Percentiles rank a stretch among this genome's conserved stretches.
phyloP scores from a whole-genome alignment of 2,329 filamentous ascomycete genomes.

The Curvularia verruculosa region DNA sequence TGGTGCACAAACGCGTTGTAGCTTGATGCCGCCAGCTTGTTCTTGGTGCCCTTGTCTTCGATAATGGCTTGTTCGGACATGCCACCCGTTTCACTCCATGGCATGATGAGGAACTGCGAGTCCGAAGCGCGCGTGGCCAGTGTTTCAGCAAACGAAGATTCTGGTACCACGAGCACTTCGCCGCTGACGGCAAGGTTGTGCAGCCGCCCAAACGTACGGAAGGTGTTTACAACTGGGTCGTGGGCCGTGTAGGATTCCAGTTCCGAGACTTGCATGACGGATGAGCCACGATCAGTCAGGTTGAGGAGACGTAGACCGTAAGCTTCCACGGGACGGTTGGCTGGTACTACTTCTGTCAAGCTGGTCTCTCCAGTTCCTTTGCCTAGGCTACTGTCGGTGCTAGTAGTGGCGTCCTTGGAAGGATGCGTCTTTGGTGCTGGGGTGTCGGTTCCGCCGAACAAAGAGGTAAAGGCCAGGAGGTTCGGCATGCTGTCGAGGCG shows the following conservation, averaged over 20 bases:
- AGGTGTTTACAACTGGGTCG: slow-evolving; percentile 90
- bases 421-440: slow-evolving; percentile 49
- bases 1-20: slow-evolving; percentile 78
- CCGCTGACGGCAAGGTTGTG: slow-evolving; percentile 84
- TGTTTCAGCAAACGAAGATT: slow-evolving; percentile 78
- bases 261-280: slow-evolving; percentile 92
- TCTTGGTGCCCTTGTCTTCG: slow-evolving; percentile 57
- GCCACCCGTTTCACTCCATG: slow-evolving; percentile 85
- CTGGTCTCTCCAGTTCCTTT: slow-evolving; percentile 32
- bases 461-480: slow-evolving; percentile 79
- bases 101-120: slow-evolving; percentile 76
- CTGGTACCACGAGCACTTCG: slow-evolving; percentile 78
- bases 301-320: slow-evolving; percentile 87
- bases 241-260: slow-evolving; percentile 67
- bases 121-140: slow-evolving; percentile 66
- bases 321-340: slow-evolving; percentile 65
- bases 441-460: slow-evolving; percentile 67
- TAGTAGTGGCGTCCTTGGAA: slow-evolving; percentile 22
- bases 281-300: slow-evolving; percentile 89
- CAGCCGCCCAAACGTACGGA: slow-evolving; percentile 84
- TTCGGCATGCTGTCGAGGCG: slow-evolving; percentile 84
- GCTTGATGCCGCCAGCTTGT: slow-evolving; percentile 64
- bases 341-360: slow-evolving; percentile 26
- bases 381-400: slow-evolving; percentile 14
- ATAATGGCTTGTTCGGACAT: slow-evolving; percentile 68